Percentiles rank a stretch among this genome's conserved stretches.
Evolutionary conservation across 2,329 filamentous ascomycete species (phyloP).

Genomic region (Pyrenochaeta sp.): DNA sequence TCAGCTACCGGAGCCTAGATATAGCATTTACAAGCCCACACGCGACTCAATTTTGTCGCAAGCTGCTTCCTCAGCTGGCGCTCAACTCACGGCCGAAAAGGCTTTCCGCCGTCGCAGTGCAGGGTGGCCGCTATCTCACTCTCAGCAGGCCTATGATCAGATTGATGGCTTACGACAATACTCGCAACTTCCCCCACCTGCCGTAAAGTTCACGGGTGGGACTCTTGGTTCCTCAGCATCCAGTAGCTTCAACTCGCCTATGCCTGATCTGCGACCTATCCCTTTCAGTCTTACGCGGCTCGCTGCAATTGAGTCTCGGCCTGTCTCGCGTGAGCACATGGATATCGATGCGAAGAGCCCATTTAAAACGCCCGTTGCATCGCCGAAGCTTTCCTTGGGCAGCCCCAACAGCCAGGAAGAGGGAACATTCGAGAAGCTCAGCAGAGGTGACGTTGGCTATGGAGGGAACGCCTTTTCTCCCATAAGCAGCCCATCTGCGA

Average conservation of each 20-base stretch:
- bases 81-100: slow-evolving; percentile 36
- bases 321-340: slow-evolving; percentile 44
- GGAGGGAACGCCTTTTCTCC: slow-evolving; percentile 47
- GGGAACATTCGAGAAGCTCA: slow-evolving; percentile 71
- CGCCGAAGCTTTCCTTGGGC: slow-evolving; percentile 24
- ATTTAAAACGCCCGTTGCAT: slow-evolving; percentile 33
- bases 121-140: slow-evolving; percentile 37
- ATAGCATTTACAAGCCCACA: slow-evolving; percentile 79
- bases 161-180: slow-evolving; percentile 33
- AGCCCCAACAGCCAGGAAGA: slow-evolving; percentile 20
- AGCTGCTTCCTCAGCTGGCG: slow-evolving; percentile 25
- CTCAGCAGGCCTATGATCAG: slow-evolving; percentile 38
- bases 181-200: slow-evolving; percentile 42
- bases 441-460: slow-evolving; percentile 66
- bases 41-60: slow-evolving; percentile 50
- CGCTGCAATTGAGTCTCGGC: slow-evolving; percentile 38
- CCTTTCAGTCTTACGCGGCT: slow-evolving; percentile 57
- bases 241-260: slow-evolving; percentile 29
- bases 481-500: slow-evolving; percentile 59
- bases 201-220: slow-evolving; percentile 42
- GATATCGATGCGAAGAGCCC: slow-evolving; percentile 37
- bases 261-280: slow-evolving; percentile 59
- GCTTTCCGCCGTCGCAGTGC: slow-evolving; percentile 42
- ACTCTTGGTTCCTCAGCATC: slow-evolving; percentile 31
- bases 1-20: slow-evolving; percentile 86